Base-by-base conservation (phyloP, 371 early-diverging fungal genomes). In the Apophysomyces elegans region DNA sequence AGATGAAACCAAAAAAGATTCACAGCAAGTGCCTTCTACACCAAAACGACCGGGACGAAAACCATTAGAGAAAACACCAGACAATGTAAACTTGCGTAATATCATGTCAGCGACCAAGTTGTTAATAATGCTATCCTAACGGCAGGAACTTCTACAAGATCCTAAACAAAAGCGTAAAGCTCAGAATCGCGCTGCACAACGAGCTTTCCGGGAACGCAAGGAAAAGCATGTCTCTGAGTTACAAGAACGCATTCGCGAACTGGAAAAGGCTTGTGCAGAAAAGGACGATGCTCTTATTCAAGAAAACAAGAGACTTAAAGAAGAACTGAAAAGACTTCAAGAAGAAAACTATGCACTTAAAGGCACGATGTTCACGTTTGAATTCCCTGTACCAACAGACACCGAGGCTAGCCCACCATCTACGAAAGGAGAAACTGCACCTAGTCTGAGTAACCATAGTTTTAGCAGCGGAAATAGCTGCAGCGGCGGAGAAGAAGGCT, bases 111-210 rank as follows among this genome's bases (percentile, higher is more conserved):
- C 1, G 8, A 13, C 8, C 8, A n/a, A 39, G n/a, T 62, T 7
- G 36, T 54, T 54, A 37, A 41, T 43, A 13, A 16, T 32, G 44
- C 54, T 36, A 66, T 57, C 7, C 21, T 36, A 4, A 37, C 16
- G 39, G 4, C 13, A 71, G 65, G 63, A 69, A 12, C 45, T 58
- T 50, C 54, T 66, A 61, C 45, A 62, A 39, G 82, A 81, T 45
- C 79, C 79, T 7, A 81, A 81, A 62, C 79, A 84, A 74, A 91
- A 91, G 68, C 86, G 92, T 62, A 88, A 89, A 18, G 92, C 91
- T 8, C 91, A 92, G 74, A 92, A 92, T 68, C 76, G 92, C 59
- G 91, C 90, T 11, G 92, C 92, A 11, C 92, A 92, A 70, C 79
- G 91, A 12, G 92, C 92, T 0, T 92, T 92, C 69, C 80, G 92